These are phyloP conservation scores for Chlamydomonas schloesseri DNA, from an alignment of 139 green algal genomes.

Conservation along the genomic window DNA sequence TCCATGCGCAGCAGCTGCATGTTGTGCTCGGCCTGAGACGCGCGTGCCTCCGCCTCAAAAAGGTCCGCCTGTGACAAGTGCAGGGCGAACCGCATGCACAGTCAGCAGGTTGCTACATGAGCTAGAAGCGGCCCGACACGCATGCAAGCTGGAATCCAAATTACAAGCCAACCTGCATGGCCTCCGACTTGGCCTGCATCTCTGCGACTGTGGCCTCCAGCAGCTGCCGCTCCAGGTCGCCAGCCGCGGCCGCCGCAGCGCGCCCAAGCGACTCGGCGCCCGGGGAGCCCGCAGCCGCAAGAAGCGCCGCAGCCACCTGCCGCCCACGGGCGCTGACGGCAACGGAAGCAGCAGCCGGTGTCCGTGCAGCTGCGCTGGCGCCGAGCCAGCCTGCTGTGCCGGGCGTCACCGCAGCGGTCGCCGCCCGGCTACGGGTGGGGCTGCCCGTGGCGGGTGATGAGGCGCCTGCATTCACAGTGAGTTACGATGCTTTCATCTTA, in stretches of 20 bases:
- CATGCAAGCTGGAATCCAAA: no score
- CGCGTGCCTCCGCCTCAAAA: neutral
- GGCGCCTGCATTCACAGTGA: no score
- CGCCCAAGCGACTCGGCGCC: no score
- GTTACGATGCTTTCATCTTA: no score
- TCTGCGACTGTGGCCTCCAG: neutral
- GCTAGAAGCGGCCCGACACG: no score
- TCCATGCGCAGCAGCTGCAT: conserved; percentile 13
- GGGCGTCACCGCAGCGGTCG: neutral
- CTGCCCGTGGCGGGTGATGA: no score
- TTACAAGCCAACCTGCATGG: conserved; percentile 11
- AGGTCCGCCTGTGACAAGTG: neutral
- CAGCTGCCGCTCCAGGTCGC: neutral
- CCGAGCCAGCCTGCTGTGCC: neutral
- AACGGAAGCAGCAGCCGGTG: no score
- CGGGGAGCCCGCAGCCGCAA: no score
- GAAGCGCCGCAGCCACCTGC: no score
- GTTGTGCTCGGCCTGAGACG: neutral
- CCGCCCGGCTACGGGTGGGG: no score
- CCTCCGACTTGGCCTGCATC: neutral
- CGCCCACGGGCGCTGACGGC: no score
- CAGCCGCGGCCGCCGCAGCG: neutral
- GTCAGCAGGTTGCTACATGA: no score
- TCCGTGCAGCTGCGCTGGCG: neutral
- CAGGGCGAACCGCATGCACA: neutral